phyloP scores from a whole-genome alignment of 768 basidiomycete genomes.

The Pleurotus pulmonarius region DNA sequence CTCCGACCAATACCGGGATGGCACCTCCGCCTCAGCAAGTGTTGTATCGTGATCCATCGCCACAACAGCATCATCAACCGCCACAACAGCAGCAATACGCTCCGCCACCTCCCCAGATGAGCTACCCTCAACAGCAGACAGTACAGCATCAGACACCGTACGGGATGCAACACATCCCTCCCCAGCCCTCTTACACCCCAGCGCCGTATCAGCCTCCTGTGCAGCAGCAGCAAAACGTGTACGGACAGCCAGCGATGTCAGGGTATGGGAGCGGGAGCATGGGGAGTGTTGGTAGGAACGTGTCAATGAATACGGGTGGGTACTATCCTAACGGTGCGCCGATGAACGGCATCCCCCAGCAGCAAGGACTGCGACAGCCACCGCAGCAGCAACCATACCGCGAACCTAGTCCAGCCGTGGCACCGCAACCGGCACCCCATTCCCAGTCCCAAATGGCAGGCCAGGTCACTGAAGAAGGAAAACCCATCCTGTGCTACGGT shows the following conservation, averaged over 20 bases:
- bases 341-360: slow-evolving; percentile 21
- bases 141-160: slow-evolving; percentile 18
- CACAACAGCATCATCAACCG: slow-evolving; percentile 7
- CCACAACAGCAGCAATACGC: not conserved
- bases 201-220: slow-evolving; percentile 18
- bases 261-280: not conserved
- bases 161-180: slow-evolving; percentile 7
- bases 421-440: slow-evolving; percentile 49
- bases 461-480: slow-evolving; percentile 79
- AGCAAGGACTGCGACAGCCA: slow-evolving; percentile 25
- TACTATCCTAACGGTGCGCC: not conserved
- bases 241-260: not conserved
- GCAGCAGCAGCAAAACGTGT: slow-evolving; percentile 3
- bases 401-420: slow-evolving; percentile 35
- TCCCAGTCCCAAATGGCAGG: slow-evolving; percentile 38
- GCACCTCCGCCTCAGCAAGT: slow-evolving; percentile 28
- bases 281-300: not conserved
- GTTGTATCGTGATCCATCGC: slow-evolving; percentile 32
- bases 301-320: slow-evolving; percentile 2
- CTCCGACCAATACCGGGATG: slow-evolving; percentile 16
- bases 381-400: slow-evolving; percentile 36
- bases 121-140: not conserved
- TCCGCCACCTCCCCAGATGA: slow-evolving; percentile 6
- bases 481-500: slow-evolving; percentile 87
- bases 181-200: slow-evolving; percentile 16